Evolutionary conservation across 371 early-diverging fungal genomes (phyloP).

Genomic region (Haplosporangium sp.): DNA sequence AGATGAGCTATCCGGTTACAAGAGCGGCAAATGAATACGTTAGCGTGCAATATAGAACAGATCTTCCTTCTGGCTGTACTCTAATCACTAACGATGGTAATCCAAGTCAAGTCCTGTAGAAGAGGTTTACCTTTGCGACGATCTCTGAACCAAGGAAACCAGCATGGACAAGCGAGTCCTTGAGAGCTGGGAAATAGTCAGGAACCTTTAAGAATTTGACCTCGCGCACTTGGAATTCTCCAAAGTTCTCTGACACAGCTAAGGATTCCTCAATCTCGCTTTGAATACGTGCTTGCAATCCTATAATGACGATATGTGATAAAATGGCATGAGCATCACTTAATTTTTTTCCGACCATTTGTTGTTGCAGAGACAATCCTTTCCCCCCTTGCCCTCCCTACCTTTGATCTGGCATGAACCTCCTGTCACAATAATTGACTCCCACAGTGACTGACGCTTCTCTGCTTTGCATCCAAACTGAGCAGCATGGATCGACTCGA

Average conservation of each 20-base stretch:
- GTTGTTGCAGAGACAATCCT: neutral
- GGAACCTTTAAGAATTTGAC: slow-evolving; percentile 78
- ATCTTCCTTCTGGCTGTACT: no score
- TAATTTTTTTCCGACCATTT: no score
- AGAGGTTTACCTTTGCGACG: slow-evolving; percentile 76
- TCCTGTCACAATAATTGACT: slow-evolving; percentile 80
- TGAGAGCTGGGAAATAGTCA: slow-evolving; percentile 79
- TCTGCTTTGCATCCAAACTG: slow-evolving; percentile 81
- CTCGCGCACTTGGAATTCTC: slow-evolving; percentile 81
- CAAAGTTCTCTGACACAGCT: slow-evolving; percentile 77
- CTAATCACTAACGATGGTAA: neutral
- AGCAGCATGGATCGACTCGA: slow-evolving; percentile 74
- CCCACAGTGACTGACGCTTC: slow-evolving; percentile 83
- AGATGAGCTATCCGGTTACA: slow-evolving; percentile 64
- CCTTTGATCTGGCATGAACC: slow-evolving; percentile 68
- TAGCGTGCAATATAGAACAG: slow-evolving; percentile 13
- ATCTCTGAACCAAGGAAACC: slow-evolving; percentile 82
- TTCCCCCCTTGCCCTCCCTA: slow-evolving; percentile 4
- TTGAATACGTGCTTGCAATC: slow-evolving; percentile 71
- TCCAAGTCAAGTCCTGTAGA: neutral
- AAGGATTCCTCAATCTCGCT: slow-evolving; percentile 64
- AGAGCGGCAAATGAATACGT: slow-evolving; percentile 9
- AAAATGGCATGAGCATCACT: neutral
- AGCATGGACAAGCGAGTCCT: slow-evolving; percentile 73
- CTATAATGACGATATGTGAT: slow-evolving; percentile 22